Percentiles rank a stretch among this genome's conserved stretches.
These are phyloP conservation scores for Plectranthus barbatus DNA, from an alignment of 257 asterid species.

Conservation along the genomic window DNA sequence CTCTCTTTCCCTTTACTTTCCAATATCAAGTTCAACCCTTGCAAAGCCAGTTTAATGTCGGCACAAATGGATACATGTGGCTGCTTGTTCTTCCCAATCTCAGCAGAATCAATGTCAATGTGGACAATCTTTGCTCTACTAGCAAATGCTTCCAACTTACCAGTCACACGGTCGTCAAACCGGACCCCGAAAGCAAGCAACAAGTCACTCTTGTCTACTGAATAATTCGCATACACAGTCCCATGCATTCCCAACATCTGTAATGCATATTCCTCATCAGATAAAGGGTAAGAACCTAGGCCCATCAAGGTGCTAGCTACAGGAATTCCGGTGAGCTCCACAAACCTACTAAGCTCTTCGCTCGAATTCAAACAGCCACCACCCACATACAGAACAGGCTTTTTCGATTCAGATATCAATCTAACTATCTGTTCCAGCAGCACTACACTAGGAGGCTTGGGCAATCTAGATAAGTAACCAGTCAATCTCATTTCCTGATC, in stretches of 20 bases:
- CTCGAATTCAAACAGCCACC: constrained; percentile 79
- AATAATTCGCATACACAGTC: constrained; percentile 68
- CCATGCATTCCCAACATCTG: constrained; percentile 96
- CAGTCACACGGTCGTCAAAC: constrained; percentile 86
- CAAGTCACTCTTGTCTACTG: constrained; percentile 72
- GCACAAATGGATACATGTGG: constrained; percentile 75
- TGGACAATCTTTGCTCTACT: constrained; percentile 82
- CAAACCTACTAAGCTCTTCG: constrained; percentile 58
- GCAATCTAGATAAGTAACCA: constrained; percentile 61
- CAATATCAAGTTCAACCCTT: constrained; percentile 48
- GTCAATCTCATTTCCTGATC: constrained; percentile 47
- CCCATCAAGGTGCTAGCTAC: constrained; percentile 84
- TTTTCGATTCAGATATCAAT: constrained; percentile 53
- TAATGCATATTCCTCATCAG: constrained; percentile 46
- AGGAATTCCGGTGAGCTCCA: constrained; percentile 60
- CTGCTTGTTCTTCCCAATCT: constrained; percentile 79
- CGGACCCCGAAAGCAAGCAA: constrained; percentile 77
- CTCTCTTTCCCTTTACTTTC: constrained; percentile 17
- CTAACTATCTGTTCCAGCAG: constrained; percentile 51
- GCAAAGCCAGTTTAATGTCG: constrained; percentile 51
- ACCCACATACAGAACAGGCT: constrained; percentile 71
- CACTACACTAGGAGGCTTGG: constrained; percentile 35
- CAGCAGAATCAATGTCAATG: constrained; percentile 73
- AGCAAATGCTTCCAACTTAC: constrained; percentile 76
- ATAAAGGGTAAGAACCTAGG: constrained; percentile 55